phyloP scores from a whole-genome alignment of 2,329 filamentous ascomycete genomes.

The Nemania serpens region DNA sequence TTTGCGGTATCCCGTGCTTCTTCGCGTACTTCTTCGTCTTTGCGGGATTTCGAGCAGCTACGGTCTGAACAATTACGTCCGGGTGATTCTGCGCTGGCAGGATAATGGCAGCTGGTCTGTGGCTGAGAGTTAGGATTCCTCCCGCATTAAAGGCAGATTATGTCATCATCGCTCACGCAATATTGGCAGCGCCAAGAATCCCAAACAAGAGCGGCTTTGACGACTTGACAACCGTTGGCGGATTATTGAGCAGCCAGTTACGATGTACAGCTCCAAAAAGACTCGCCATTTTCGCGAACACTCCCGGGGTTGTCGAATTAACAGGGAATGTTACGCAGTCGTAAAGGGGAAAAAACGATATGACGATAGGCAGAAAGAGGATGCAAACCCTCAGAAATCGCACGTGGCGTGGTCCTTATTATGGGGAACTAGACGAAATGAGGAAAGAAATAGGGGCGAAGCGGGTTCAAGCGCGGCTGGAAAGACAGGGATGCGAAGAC shows the following conservation, averaged over 20 bases:
- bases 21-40: conserved; percentile 56
- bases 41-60: conserved; percentile 55
- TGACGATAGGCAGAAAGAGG: background rate
- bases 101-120: conserved; percentile 50
- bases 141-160: background rate
- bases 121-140: background rate
- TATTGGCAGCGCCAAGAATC: conserved; percentile 48
- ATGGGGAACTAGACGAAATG: too few species aligned
- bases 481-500: too few species aligned
- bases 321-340: background rate
- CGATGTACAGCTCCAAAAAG: conserved; percentile 31
- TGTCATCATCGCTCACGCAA: conserved; percentile 40
- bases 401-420: too few species aligned
- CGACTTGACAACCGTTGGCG: conserved; percentile 30
- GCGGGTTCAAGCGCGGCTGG: too few species aligned
- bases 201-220: conserved; percentile 44
- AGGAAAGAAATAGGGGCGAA: too few species aligned
- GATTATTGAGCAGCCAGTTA: conserved; percentile 34
- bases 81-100: conserved; percentile 56
- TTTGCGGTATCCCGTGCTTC: conserved; percentile 55
- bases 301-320: background rate
- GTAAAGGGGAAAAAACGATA: background rate
- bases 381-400: too few species aligned
- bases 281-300: conserved; percentile 26
- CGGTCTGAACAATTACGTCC: conserved; percentile 56